Base-by-base conservation (phyloP, 2,329 filamentous ascomycete species). In the Talaromyces atroroseus region DNA sequence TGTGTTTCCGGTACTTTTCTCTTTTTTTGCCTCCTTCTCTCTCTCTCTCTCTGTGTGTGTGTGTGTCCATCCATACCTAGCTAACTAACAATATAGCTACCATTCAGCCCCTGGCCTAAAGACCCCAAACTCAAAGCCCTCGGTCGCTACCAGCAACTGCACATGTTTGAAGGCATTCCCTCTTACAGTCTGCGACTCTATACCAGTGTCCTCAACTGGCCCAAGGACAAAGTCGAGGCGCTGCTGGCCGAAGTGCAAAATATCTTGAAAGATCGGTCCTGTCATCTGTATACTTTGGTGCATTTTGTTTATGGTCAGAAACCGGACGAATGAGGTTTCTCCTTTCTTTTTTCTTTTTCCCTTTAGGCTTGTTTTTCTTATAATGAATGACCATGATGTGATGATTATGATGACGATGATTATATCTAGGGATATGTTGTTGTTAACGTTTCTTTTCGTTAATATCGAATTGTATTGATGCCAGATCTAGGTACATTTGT, bases 61-160 rank as follows among this genome's bases (percentile, higher is more conserved):
- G 24, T 26, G 24, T n/a, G 7, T 26, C 3, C 7, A 7, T 26
- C 24, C 3, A 26, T 26, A 26, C 7, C 24, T 26, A 26, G n/a
- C n/a, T n/a, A n/a, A n/a, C n/a, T n/a, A 26, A 26, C 24, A 8
- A n/a, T 21, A 14, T 57, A 61, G 60, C 40, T 63, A 24, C 60
- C 60, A 6, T 59, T 66, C 34, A 64, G 60, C 7, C 56, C 63
- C 7, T 66, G 64, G 65, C 76, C 78, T 0, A 75, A 73, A 48
- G 75, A 79, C 38, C 68, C 70, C 10, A 71, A 73, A 24, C 71
- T 77, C 49, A 82, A 81, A 63, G 73, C 80, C 52, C 62, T 82
- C 2, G 80, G 79, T 11, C 55, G 61, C 32, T 66, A 61, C 32
- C 49, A 64, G 14, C 59, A 59, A 36, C 49, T 61, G 14, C 59